A percentile compares a stretch with the other conserved stretches of the same genome.
Conservation (phyloP, 2,329 filamentous ascomycete genomes). For the Dothistroma pini region DNA sequence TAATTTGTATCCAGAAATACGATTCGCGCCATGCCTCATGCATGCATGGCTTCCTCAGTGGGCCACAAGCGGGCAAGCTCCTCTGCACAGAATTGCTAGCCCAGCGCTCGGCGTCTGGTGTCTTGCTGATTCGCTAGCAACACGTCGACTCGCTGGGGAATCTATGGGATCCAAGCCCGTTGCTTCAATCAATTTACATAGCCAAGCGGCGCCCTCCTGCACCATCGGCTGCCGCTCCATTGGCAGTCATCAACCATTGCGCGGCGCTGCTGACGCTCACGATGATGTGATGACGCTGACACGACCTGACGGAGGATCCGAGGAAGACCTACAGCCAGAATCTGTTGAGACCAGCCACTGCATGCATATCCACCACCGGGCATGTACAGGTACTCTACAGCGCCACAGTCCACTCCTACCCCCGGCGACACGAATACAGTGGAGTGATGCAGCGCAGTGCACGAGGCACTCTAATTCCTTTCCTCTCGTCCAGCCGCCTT, state of each 20-base stretch:
- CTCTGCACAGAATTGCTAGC: not conserved
- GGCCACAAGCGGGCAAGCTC: not conserved
- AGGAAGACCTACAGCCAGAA: not conserved
- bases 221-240: not conserved
- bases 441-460: not conserved
- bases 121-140: not conserved
- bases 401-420: constrained; percentile 3
- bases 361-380: constrained; percentile 1
- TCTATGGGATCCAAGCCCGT: not conserved
- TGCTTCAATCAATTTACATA: constrained; percentile 3
- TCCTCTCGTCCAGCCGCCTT: constrained; percentile 4
- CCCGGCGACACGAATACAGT: constrained; percentile 3
- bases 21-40: not conserved
- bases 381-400: not conserved
- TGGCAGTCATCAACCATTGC: not conserved
- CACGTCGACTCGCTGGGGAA: not conserved
- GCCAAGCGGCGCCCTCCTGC: not conserved
- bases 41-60: not conserved
- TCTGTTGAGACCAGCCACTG: not conserved
- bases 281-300: not conserved
- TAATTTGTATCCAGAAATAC: not conserved
- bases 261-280: not conserved
- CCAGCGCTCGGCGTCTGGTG: not conserved
- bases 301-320: not conserved
- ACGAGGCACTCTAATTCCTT: not conserved